Evolutionary conservation across 2,329 filamentous ascomycete species (phyloP).

Genomic region (Fusarium sp.): DNA sequence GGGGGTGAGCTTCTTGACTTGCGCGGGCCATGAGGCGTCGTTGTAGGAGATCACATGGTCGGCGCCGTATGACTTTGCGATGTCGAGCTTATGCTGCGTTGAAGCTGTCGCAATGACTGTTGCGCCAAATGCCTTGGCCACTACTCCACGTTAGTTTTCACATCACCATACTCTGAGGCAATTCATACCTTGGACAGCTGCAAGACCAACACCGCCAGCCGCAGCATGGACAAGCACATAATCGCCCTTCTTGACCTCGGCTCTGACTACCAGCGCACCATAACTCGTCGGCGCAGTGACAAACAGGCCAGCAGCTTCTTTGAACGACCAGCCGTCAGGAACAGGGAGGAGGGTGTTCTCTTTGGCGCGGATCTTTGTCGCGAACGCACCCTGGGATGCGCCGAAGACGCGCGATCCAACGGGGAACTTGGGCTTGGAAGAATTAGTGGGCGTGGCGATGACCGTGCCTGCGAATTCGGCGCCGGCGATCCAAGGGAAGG

Average conservation of each 20-base stretch:
- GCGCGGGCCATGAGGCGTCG: slow-evolving; percentile 70
- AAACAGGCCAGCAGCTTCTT: slow-evolving; percentile 88
- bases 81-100: slow-evolving; percentile 80
- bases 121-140: slow-evolving; percentile 92
- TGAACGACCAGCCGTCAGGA: slow-evolving; percentile 84
- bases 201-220: slow-evolving; percentile 90
- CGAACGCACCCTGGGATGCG: slow-evolving; percentile 86
- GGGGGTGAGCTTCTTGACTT: slow-evolving; percentile 83
- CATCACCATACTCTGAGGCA: not conserved
- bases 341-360: slow-evolving; percentile 80
- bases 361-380: slow-evolving; percentile 76
- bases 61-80: slow-evolving; percentile 85
- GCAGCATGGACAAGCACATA: slow-evolving; percentile 92
- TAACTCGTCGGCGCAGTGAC: slow-evolving; percentile 94
- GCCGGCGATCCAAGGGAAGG: slow-evolving; percentile 89
- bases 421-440: slow-evolving; percentile 72
- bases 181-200: slow-evolving; percentile 80
- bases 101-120: slow-evolving; percentile 95
- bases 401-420: slow-evolving; percentile 89
- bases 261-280: slow-evolving; percentile 82
- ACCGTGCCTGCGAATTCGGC: slow-evolving; percentile 88
- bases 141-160: slow-evolving; percentile 46
- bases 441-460: slow-evolving; percentile 71
- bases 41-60: slow-evolving; percentile 86
- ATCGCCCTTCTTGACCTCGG: slow-evolving; percentile 82